Conservation (phyloP, 768 basidiomycete genomes). For the Russula olivacea region DNA sequence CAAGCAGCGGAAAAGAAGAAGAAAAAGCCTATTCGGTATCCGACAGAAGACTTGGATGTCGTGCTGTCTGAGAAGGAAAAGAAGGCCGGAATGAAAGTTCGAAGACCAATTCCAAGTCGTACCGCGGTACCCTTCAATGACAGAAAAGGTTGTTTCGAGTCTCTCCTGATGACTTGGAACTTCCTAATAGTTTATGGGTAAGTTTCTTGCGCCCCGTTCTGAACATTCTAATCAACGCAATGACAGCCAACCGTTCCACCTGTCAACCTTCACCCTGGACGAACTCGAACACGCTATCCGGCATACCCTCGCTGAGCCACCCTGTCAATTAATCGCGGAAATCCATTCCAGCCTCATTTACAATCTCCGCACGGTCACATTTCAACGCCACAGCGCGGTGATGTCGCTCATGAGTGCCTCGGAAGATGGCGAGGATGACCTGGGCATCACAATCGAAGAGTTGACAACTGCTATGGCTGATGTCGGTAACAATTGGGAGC, state of each 20-base stretch:
- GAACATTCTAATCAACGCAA: neutral
- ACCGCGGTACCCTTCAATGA: constrained; percentile 64
- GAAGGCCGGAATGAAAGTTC: constrained; percentile 65
- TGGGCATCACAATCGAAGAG: constrained; percentile 57
- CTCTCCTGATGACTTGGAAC: constrained; percentile 89
- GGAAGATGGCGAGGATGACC: constrained; percentile 38
- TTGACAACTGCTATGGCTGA: constrained; percentile 68
- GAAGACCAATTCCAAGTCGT: constrained; percentile 60
- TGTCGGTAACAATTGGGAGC: constrained; percentile 83
- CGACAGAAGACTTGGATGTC: constrained; percentile 88
- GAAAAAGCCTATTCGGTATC: constrained; percentile 87
- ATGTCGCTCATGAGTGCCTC: constrained; percentile 50
- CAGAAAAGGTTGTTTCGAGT: constrained; percentile 62
- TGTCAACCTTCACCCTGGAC: constrained; percentile 88
- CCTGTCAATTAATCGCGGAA: constrained; percentile 77
- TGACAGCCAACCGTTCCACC: constrained; percentile 65
- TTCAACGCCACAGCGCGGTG: constrained; percentile 68
- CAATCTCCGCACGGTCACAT: constrained; percentile 76
- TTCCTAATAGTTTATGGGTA: constrained; percentile 93
- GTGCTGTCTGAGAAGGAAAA: constrained; percentile 74
- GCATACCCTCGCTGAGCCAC: constrained; percentile 61
- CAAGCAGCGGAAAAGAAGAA: constrained; percentile 76
- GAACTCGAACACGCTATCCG: constrained; percentile 86
- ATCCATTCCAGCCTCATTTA: constrained; percentile 87
- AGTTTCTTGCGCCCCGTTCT: constrained; percentile 1